A percentile compares a stretch with the other conserved stretches of the same genome.
Evolutionary conservation across 2,329 filamentous ascomycete species (phyloP).

Genomic region (Ophiostoma tasmaniense): DNA sequence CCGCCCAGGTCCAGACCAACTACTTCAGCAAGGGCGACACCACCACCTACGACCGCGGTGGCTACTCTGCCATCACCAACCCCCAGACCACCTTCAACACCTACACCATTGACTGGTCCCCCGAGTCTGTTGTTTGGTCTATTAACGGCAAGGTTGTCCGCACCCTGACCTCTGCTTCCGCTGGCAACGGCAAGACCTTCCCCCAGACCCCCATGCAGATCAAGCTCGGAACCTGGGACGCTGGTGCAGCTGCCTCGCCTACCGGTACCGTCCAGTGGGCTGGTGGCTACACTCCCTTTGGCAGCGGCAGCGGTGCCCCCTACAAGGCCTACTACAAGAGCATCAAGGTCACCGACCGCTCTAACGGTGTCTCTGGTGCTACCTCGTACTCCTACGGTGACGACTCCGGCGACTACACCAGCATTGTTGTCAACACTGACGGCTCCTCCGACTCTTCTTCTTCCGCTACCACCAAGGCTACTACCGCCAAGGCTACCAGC

Average conservation of each 20-base stretch:
- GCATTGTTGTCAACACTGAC: constrained; percentile 42
- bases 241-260: constrained; percentile 39
- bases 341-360: constrained; percentile 46
- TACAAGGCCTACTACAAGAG: constrained; percentile 51
- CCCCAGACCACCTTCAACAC: constrained; percentile 50
- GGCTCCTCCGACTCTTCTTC: constrained; percentile 16
- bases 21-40: constrained; percentile 72
- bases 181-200: constrained; percentile 45
- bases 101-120: constrained; percentile 61
- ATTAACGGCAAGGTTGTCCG: constrained; percentile 44
- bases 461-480: constrained; percentile 23
- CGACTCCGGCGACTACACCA: constrained; percentile 40
- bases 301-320: constrained; percentile 38
- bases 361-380: constrained; percentile 40
- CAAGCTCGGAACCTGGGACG: constrained; percentile 52
- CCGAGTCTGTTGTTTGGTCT: constrained; percentile 48
- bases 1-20: constrained; percentile 72
- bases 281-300: constrained; percentile 49
- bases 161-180: constrained; percentile 37
- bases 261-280: constrained; percentile 59
- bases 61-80: constrained; percentile 48
- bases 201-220: constrained; percentile 63
- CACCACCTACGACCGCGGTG: constrained; percentile 61
- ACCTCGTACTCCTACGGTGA: constrained; percentile 46
- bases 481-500: constrained; percentile 25